Conservation (phyloP, 140 eudicot genomes). For the Erigeron philadelphicus region DNA sequence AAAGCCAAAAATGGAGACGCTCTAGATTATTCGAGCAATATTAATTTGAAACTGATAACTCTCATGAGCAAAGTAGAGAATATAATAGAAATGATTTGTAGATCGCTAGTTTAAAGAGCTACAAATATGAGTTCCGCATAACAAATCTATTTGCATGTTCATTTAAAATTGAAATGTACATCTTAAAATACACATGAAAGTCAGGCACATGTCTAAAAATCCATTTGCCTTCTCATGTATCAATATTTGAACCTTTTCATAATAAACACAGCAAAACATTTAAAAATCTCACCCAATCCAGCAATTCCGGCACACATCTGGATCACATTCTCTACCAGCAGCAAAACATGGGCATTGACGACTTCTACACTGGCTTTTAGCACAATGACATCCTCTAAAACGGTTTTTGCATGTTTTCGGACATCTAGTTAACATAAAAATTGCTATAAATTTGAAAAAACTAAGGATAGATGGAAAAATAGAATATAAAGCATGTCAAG, state of each 20-base stretch:
- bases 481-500: slow-evolving; percentile 15
- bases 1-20: not conserved
- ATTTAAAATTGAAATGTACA: too few relatives aligned
- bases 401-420: slow-evolving; percentile 93
- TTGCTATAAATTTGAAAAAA: not conserved
- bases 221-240: not conserved
- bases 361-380: slow-evolving; percentile 98
- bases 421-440: slow-evolving; percentile 46
- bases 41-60: not conserved
- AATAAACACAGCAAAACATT: slow-evolving; percentile 1
- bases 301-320: slow-evolving; percentile 98
- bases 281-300: slow-evolving; percentile 72
- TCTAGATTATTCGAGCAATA: not conserved
- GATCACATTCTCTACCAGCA: slow-evolving; percentile 97
- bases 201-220: not conserved
- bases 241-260: not conserved
- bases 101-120: not conserved
- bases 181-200: too few relatives aligned
- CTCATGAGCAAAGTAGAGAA: not conserved
- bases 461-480: not conserved
- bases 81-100: not conserved
- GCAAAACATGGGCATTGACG: slow-evolving; percentile 99
- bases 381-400: slow-evolving; percentile 98
- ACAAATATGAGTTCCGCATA: not conserved
- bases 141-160: not conserved